Percentiles rank a stretch among this genome's conserved stretches.
These are phyloP conservation scores for Malassezia sympodialis DNA, from an alignment of 1,284 basidiomycete genomes.

Conservation along the genomic window DNA sequence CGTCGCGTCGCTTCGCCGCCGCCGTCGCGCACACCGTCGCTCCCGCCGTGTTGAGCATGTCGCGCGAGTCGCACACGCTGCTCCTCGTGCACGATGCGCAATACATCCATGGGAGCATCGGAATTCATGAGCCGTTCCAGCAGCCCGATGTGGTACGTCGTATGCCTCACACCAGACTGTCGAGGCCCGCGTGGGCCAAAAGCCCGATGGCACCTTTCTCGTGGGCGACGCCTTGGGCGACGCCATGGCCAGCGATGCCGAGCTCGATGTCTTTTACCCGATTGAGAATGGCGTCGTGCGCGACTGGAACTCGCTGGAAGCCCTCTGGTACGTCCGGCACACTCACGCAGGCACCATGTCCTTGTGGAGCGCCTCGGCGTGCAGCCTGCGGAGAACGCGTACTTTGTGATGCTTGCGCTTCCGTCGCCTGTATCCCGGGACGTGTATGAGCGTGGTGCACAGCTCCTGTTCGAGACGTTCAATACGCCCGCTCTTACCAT, in stretches of 20 bases:
- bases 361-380: slow-evolving; percentile 68
- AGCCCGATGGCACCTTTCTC: slow-evolving; percentile 3
- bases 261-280: slow-evolving; percentile 69
- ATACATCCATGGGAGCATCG: slow-evolving; percentile 12
- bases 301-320: slow-evolving; percentile 85
- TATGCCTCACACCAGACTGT: not conserved
- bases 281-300: slow-evolving; percentile 64
- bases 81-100: slow-evolving; percentile 16
- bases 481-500: slow-evolving; percentile 77
- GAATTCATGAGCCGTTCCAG: slow-evolving; percentile 12
- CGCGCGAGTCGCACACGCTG: slow-evolving; percentile 15
- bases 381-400: slow-evolving; percentile 74
- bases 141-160: slow-evolving; percentile 10
- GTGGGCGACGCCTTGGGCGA: slow-evolving; percentile 1
- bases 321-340: slow-evolving; percentile 62
- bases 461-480: slow-evolving; percentile 89
- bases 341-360: slow-evolving; percentile 65
- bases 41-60: slow-evolving; percentile 4
- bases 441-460: slow-evolving; percentile 65
- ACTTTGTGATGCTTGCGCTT: slow-evolving; percentile 68
- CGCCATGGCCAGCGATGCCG: slow-evolving; percentile 48
- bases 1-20: not conserved
- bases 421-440: slow-evolving; percentile 62
- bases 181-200: slow-evolving; percentile 1
- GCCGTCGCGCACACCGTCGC: not conserved